A percentile compares a stretch with the other conserved stretches of the same genome.
These are phyloP conservation scores for Ceratobasidium sp. DNA, from an alignment of 1,284 basidiomycete species.

Conservation along the genomic window DNA sequence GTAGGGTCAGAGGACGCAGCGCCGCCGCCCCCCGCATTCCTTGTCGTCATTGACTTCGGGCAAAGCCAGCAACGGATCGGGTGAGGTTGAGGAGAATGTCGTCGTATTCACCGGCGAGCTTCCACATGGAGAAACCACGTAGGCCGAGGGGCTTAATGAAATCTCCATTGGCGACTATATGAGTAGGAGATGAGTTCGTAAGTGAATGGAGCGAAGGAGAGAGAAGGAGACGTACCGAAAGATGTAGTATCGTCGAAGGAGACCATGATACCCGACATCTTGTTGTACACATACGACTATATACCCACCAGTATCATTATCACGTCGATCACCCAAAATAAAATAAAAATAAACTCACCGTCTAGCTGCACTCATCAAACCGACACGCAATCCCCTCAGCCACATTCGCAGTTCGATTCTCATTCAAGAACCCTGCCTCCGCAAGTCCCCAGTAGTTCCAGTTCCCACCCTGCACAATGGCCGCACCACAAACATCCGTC, in stretches of 20 bases:
- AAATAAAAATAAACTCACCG: constrained; percentile 63
- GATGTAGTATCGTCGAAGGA: constrained; percentile 73
- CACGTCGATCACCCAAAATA: not conserved
- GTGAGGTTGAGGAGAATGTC: constrained; percentile 71
- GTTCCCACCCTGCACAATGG: constrained; percentile 61
- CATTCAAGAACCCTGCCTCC: constrained; percentile 65
- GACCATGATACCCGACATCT: constrained; percentile 66
- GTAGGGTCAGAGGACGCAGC: not conserved
- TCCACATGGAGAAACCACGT: constrained; percentile 75
- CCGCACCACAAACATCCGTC: constrained; percentile 68
- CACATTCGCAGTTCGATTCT: constrained; percentile 62
- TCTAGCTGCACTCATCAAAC: constrained; percentile 76
- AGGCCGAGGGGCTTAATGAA: constrained; percentile 68
- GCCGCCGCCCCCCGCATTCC: not conserved
- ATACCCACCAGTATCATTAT: constrained; percentile 37
- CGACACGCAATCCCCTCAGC: constrained; percentile 65
- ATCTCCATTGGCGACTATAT: constrained; percentile 71
- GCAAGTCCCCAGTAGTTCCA: constrained; percentile 75
- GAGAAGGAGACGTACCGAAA: constrained; percentile 56
- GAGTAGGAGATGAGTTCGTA: not conserved
- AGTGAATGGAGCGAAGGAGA: not conserved
- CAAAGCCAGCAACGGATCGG: constrained; percentile 55
- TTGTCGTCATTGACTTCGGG: constrained; percentile 30
- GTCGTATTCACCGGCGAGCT: constrained; percentile 71
- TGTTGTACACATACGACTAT: constrained; percentile 75